Conservation (phyloP, 2,329 filamentous ascomycete species). For the Colletotrichum echinochloae region DNA sequence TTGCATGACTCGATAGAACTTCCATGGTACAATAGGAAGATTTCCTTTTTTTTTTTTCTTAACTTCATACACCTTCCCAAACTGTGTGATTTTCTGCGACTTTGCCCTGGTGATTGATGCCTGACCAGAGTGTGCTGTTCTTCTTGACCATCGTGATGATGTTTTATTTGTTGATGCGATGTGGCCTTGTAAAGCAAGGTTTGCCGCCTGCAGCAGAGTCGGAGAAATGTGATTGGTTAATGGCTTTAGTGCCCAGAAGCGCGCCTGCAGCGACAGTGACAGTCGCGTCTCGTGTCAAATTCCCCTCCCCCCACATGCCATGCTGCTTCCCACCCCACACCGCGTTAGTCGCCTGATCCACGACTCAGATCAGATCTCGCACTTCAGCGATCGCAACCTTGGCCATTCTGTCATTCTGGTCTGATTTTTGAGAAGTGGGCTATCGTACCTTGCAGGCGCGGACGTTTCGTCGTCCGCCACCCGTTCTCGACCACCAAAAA, state of each 20-base stretch:
- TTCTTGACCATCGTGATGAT: not conserved
- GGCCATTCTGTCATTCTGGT: constrained; percentile 12
- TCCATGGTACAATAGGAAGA: constrained; percentile 36
- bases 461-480: not conserved
- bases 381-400: constrained; percentile 25
- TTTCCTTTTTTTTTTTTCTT: constrained; percentile 29
- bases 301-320: constrained; percentile 28
- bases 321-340: constrained; percentile 20
- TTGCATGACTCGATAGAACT: constrained; percentile 38
- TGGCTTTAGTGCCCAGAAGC: not conserved
- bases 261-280: constrained; percentile 13
- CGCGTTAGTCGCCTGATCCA: constrained; percentile 32
- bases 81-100: not conserved
- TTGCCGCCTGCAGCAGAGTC: not conserved
- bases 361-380: constrained; percentile 36
- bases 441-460: not conserved
- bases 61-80: too few species aligned
- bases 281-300: constrained; percentile 29
- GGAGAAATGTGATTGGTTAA: constrained; percentile 29
- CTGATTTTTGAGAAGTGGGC: not conserved
- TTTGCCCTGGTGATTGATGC: not conserved
- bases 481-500: not conserved
- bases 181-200: not conserved
- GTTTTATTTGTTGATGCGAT: not conserved
- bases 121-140: not conserved